Percentiles rank a stretch among this genome's conserved stretches.
These are phyloP conservation scores for Sisymbrium irio DNA, from an alignment of 345 rosid genomes.

Conservation along the genomic window DNA sequence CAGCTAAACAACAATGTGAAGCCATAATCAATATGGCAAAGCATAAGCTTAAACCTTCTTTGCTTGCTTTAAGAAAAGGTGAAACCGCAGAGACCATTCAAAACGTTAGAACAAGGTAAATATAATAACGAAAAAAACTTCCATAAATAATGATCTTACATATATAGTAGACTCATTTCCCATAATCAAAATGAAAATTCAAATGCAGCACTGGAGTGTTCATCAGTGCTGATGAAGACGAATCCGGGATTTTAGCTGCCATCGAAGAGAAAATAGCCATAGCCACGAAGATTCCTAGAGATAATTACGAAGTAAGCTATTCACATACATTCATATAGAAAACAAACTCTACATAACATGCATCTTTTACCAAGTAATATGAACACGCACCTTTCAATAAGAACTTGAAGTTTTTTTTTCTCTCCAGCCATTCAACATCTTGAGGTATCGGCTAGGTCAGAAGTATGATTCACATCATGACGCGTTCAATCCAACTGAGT, in stretches of 20 bases:
- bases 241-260: conserved; percentile 45
- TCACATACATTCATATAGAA: neutral
- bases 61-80: conserved; percentile 53
- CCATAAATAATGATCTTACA: neutral
- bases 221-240: conserved; percentile 46
- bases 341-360: neutral
- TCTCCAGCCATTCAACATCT: conserved; percentile 63
- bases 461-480: conserved; percentile 79
- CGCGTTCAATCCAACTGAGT: conserved; percentile 56
- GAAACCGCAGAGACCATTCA: conserved; percentile 45
- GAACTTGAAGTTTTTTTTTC: neutral
- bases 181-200: neutral
- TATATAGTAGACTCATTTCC: neutral
- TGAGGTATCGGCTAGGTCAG: conserved; percentile 70
- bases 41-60: conserved; percentile 50
- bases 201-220: conserved; percentile 59
- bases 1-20: neutral
- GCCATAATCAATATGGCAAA: conserved; percentile 49
- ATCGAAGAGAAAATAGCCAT: conserved; percentile 66
- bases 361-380: neutral
- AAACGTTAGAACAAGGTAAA: conserved; percentile 68
- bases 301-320: conserved; percentile 52
- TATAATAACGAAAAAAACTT: neutral
- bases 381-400: neutral
- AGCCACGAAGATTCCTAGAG: conserved; percentile 54